These are phyloP conservation scores for Salisapilia sapeloensis DNA, from an alignment of 352 stramenopile species.

Conservation along the genomic window DNA sequence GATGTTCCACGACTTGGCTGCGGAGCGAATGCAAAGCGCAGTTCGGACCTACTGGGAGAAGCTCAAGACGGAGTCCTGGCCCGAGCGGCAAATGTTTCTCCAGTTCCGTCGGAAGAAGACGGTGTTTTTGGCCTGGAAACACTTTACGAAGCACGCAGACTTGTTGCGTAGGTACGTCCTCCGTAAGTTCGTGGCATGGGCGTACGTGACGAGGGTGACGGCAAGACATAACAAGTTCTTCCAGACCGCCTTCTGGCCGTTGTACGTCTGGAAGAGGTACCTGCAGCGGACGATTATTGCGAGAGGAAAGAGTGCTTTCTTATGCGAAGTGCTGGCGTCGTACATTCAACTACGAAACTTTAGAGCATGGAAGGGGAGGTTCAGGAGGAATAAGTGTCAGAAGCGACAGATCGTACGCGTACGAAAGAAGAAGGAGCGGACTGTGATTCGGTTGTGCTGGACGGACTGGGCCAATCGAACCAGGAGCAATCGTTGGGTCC, in stretches of 20 bases:
- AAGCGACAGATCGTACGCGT: conserved; percentile 10
- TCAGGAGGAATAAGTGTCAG: conserved; percentile 12
- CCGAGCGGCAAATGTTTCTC: conserved; percentile 39
- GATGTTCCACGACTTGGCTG: conserved; percentile 35
- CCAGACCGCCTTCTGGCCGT: conserved; percentile 52
- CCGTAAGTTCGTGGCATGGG: conserved; percentile 49
- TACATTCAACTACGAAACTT: conserved; percentile 47
- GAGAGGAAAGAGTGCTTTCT: conserved; percentile 30
- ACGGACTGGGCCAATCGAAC: conserved; percentile 13
- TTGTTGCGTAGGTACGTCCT: conserved; percentile 17
- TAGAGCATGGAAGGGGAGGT: conserved; percentile 16
- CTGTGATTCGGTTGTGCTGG: conserved; percentile 11
- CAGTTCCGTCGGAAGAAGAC: conserved; percentile 38
- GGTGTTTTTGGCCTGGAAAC: conserved; percentile 24
- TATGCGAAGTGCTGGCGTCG: conserved; percentile 29
- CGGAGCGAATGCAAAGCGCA: conserved; percentile 26
- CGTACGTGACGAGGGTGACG: conserved; percentile 23
- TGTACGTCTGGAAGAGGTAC: conserved; percentile 67
- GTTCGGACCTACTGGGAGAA: conserved; percentile 17
- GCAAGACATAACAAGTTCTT: conserved; percentile 39
- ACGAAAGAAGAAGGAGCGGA: conserved; percentile 7
- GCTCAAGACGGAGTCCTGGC: conserved; percentile 24
- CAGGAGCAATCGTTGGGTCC: conserved; percentile 3
- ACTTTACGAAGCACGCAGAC: conserved; percentile 18
- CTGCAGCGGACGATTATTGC: conserved; percentile 52